Conservation (phyloP, 2,329 filamentous ascomycete species). For the Verticillium albo-atrum region DNA sequence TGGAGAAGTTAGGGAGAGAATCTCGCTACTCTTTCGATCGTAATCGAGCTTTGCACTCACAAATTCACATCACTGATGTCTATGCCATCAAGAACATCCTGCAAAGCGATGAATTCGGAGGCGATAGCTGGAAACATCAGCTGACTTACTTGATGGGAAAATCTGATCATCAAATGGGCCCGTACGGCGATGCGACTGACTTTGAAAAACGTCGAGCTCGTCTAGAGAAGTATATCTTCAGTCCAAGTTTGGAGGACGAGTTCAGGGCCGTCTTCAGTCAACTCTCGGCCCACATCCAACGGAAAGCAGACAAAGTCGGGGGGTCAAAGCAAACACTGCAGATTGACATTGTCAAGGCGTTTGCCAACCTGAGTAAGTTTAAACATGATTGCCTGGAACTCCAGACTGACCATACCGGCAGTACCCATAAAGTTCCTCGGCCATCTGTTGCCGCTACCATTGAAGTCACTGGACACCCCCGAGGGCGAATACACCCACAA, state of each 20-base stretch:
- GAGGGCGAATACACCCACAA: not conserved
- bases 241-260: not conserved
- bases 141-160: not conserved
- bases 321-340: not conserved
- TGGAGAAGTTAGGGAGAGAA: slow-evolving; percentile 49
- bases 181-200: not conserved
- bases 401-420: not conserved
- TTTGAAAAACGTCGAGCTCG: not conserved
- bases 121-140: not conserved
- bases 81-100: not conserved
- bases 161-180: not conserved
- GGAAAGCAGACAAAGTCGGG: not conserved
- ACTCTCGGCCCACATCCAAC: not conserved
- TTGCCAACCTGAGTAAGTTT: not conserved
- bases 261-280: not conserved
- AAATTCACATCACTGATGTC: not conserved
- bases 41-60: no score
- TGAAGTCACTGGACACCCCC: not conserved
- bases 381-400: no score
- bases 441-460: not conserved
- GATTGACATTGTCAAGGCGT: not conserved
- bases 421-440: not conserved
- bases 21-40: slow-evolving; percentile 55
- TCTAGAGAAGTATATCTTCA: not conserved
- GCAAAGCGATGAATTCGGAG: not conserved